Conservation (phyloP, 1,284 basidiomycete genomes). For the Trichosporon sp. region DNA sequence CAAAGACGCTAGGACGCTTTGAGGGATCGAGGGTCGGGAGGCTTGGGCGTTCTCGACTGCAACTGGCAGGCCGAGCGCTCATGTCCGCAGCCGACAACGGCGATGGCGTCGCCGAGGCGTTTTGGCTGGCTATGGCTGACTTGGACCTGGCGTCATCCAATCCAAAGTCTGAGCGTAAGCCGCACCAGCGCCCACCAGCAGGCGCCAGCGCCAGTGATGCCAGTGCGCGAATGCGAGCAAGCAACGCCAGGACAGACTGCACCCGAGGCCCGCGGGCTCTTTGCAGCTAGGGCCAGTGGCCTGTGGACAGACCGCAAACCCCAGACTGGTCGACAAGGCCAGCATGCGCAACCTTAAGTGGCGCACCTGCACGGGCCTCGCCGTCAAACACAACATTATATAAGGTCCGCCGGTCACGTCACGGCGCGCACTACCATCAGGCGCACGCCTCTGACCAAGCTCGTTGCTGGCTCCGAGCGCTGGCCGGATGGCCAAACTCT, state of each 20-base stretch:
- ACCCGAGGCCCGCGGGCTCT: not conserved
- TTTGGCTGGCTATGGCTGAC: constrained; percentile 15
- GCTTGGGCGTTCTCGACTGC: not conserved
- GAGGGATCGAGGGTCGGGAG: constrained; percentile 4
- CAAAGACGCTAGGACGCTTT: not conserved
- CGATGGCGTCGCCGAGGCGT: constrained; percentile 14
- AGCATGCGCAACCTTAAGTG: not conserved
- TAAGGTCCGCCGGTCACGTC: constrained; percentile 13
- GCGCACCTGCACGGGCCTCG: constrained; percentile 11
- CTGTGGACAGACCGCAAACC: not conserved
- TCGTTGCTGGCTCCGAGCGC: too few relatives aligned
- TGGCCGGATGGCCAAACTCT: too few relatives aligned
- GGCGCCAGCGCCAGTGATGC: not conserved
- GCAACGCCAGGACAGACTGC: not conserved
- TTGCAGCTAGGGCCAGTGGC: not conserved
- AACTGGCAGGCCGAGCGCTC: constrained; percentile 10
- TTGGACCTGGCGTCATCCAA: constrained; percentile 8
- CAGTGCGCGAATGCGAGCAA: constrained; percentile 1
- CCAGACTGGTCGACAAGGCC: not conserved
- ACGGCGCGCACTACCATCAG: not conserved
- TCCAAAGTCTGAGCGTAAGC: constrained; percentile 10
- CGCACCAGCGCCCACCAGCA: not conserved
- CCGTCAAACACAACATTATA: constrained; percentile 10
- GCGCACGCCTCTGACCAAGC: not conserved
- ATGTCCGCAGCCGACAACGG: not conserved